Conservation (phyloP, 2,329 filamentous ascomycete genomes). For the Microcyclosporella mali region DNA sequence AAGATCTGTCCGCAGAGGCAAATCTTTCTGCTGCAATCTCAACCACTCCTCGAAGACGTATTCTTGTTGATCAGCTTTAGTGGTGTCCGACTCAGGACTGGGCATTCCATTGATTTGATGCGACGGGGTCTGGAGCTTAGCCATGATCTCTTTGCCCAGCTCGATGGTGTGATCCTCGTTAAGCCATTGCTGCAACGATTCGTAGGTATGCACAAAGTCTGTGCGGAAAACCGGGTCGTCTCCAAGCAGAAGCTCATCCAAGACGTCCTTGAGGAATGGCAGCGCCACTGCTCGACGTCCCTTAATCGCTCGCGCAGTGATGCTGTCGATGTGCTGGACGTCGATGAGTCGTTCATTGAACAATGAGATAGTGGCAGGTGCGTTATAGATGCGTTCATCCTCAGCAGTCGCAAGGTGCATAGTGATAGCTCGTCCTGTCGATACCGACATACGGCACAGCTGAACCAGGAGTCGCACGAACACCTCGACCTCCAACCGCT, state of each 20-base stretch:
- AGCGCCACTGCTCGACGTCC: constrained; percentile 66
- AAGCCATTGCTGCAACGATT: constrained; percentile 76
- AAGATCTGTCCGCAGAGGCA: constrained; percentile 63
- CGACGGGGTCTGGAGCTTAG: constrained; percentile 53
- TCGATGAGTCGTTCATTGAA: constrained; percentile 56
- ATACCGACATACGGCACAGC: constrained; percentile 55
- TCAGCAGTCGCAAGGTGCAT: constrained; percentile 48
- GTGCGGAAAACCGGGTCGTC: constrained; percentile 73
- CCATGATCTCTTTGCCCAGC: constrained; percentile 64
- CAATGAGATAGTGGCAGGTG: constrained; percentile 54
- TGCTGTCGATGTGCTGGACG: constrained; percentile 52
- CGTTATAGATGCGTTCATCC: constrained; percentile 57
- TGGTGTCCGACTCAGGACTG: constrained; percentile 52
- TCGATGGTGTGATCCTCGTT: constrained; percentile 62
- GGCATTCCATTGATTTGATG: constrained; percentile 51
- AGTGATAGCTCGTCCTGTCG: constrained; percentile 49
- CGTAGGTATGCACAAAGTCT: constrained; percentile 77
- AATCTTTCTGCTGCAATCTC: constrained; percentile 69
- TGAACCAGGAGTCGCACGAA: constrained; percentile 56
- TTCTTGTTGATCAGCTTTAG: constrained; percentile 76
- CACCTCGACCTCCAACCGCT: constrained; percentile 56
- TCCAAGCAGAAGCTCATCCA: constrained; percentile 72
- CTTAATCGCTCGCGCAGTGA: constrained; percentile 66
- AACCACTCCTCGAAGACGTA: constrained; percentile 98
- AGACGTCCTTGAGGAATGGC: constrained; percentile 70